Evolutionary conservation across 805 yeast genomes (phyloP), one percentile per base, ranked within the genome.

Genomic region (Metschnikowia dekortorum): DNA sequence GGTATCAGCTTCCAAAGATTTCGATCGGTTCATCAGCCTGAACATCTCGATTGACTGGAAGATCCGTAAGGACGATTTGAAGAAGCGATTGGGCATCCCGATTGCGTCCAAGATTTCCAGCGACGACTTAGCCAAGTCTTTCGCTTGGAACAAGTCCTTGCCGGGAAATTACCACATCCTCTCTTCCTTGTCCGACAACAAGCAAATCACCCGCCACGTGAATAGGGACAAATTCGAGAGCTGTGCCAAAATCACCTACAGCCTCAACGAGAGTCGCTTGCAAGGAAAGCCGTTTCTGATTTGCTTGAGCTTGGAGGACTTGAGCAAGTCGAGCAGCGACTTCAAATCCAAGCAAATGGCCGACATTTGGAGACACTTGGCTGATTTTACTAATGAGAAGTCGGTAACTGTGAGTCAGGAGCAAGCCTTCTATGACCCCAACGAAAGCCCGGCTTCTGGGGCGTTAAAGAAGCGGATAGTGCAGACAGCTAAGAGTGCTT

Each of bases 11-110:
- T 84, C 95, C 3, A 77, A 77, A 49, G 97, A 90, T 62, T 94
- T 92, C 67, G 97, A 91, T 64, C 69, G 67, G 40, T 87, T 83
- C 63, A 83, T 92, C 52, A 83, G 78, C 58, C 81, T 83, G 53
- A 87, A 85, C 59, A 75, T 94, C 28, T 73, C 85, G 3, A 75
- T 87, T 44, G 96, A 91, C 65, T 94, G 98, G 97, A 82, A 82
- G 50, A 80, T 80, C 44, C 81, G 89, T 55, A 84, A 89, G 60
- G 82, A 82, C 53, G 87, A 84, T 58, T 78, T 92, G 43, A 80
- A 87, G 62, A 84, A 82, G 55, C 80, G 84, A 18, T 80, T 89
- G 56, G 92, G 95, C 1, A 49, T 57, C n/a, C 57, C 60, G 22
- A 49, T 44, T 4, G 39, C 42, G 31, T 39, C 45, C 41, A 55